These are phyloP conservation scores for Calcarisporium arbuscula DNA, from an alignment of 2,329 filamentous ascomycete species.

Conservation along the genomic window DNA sequence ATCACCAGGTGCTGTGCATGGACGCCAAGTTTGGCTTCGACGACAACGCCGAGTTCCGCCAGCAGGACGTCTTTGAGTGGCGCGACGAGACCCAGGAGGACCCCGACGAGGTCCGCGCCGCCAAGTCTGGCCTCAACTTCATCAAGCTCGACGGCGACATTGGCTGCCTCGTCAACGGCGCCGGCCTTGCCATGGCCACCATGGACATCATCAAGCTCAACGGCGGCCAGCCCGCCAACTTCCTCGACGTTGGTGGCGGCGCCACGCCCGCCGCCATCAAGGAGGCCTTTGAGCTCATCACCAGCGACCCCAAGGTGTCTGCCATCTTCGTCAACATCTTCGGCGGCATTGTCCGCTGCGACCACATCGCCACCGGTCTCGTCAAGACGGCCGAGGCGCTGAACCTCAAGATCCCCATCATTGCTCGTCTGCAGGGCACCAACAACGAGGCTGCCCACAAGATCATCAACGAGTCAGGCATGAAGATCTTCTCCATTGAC, in stretches of 20 bases:
- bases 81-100: conserved; percentile 95
- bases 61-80: conserved; percentile 93
- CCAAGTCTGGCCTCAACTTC: conserved; percentile 94
- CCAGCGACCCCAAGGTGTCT: conserved; percentile 93
- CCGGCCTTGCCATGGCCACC: conserved; percentile 98
- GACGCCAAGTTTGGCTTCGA: conserved; percentile 98
- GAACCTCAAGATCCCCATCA: conserved; percentile 94
- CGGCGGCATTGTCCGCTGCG: conserved; percentile 95
- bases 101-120: conserved; percentile 93
- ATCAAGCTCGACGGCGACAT: conserved; percentile 99
- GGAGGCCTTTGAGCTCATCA: conserved; percentile 98
- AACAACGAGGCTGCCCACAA: conserved; percentile 95
- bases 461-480: conserved; percentile 89
- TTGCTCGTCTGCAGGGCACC: conserved; percentile 94
- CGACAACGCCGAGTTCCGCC: conserved; percentile 97
- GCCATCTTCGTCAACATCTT: conserved; percentile 99
- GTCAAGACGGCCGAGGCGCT: conserved; percentile 92
- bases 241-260: conserved; percentile 96
- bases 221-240: conserved; percentile 92
- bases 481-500: conserved; percentile 99
- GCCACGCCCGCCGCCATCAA: conserved; percentile 95
- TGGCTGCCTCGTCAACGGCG: conserved; percentile 97
- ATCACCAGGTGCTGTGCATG: conserved; percentile 98
- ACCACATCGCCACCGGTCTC: conserved; percentile 92
- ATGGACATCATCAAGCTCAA: conserved; percentile 99